Percentiles rank a stretch among this genome's conserved stretches.
Evolutionary conservation across 2,329 filamentous ascomycete genomes (phyloP).

Genomic region (Neofusicoccum cordaticola): DNA sequence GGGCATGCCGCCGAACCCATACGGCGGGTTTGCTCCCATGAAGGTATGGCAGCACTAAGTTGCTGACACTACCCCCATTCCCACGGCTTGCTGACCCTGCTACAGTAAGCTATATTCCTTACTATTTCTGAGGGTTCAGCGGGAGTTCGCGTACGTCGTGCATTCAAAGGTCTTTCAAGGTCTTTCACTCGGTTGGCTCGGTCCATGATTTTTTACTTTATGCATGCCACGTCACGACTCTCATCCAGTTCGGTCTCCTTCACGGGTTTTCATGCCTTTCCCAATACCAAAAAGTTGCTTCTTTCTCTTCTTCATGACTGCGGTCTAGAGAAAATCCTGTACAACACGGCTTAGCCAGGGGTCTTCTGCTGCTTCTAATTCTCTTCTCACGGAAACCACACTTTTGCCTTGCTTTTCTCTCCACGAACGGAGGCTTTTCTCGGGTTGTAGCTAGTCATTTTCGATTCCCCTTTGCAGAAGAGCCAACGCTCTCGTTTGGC

Average conservation of each 20-base stretch:
- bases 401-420: conserved; percentile 14
- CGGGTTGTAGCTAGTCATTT: conserved; percentile 19
- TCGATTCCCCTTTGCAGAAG: conserved; percentile 18
- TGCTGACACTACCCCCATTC: conserved; percentile 3
- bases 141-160: conserved; percentile 19
- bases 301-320: conserved; percentile 17
- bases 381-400: conserved; percentile 16
- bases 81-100: conserved; percentile 15
- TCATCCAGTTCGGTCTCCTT: conserved; percentile 19
- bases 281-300: conserved; percentile 19
- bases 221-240: conserved; percentile 19
- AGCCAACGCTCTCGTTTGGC: conserved; percentile 15
- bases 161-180: conserved; percentile 19
- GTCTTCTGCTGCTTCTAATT: conserved; percentile 18
- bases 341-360: conserved; percentile 19
- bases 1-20: conserved; percentile 65
- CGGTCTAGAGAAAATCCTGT: conserved; percentile 20
- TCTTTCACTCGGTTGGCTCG: conserved; percentile 20
- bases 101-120: conserved; percentile 20
- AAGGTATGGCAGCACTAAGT: conserved; percentile 48
- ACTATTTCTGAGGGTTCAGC: conserved; percentile 23
- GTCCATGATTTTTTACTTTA: conserved; percentile 21
- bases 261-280: conserved; percentile 17
- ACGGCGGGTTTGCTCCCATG: conserved; percentile 65
- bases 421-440: conserved; percentile 15